Evolutionary conservation across 2,329 filamentous ascomycete species (phyloP).

Genomic region (Aureobasidium sp.): DNA sequence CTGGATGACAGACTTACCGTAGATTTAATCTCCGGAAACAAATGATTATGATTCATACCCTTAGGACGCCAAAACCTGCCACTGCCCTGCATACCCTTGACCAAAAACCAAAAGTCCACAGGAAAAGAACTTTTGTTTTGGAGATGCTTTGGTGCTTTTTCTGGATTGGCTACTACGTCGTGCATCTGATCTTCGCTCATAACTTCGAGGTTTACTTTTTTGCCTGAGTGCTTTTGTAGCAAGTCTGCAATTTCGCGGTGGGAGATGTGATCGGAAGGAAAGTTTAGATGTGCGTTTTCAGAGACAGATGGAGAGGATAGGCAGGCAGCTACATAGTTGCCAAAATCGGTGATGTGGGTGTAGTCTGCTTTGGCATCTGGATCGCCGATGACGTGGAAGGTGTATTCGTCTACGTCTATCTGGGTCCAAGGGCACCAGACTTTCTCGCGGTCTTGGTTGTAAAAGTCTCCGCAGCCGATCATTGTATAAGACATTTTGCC

Average conservation of each 20-base stretch:
- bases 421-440: slow-evolving; percentile 27
- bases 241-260: slow-evolving; percentile 22
- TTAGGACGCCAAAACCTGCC: slow-evolving; percentile 21
- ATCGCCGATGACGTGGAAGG: slow-evolving; percentile 23
- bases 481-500: slow-evolving; percentile 28
- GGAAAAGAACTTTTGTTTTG: slow-evolving; percentile 20
- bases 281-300: slow-evolving; percentile 23
- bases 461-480: slow-evolving; percentile 29
- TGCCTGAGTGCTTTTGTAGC: not conserved
- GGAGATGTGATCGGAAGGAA: slow-evolving; percentile 24
- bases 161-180: slow-evolving; percentile 17
- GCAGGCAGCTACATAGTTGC: slow-evolving; percentile 23
- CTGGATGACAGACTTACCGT: not conserved
- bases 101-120: slow-evolving; percentile 25
- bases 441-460: slow-evolving; percentile 26
- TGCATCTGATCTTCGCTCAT: slow-evolving; percentile 21
- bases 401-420: slow-evolving; percentile 20
- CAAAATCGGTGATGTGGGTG: slow-evolving; percentile 25
- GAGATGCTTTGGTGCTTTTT: slow-evolving; percentile 19
- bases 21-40: slow-evolving; percentile 16
- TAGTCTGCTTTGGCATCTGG: slow-evolving; percentile 23
- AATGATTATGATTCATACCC: slow-evolving; percentile 22
- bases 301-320: slow-evolving; percentile 22
- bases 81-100: slow-evolving; percentile 22
- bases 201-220: not conserved